Conservation (phyloP, 768 basidiomycete species). For the Termitomyces sp. region DNA sequence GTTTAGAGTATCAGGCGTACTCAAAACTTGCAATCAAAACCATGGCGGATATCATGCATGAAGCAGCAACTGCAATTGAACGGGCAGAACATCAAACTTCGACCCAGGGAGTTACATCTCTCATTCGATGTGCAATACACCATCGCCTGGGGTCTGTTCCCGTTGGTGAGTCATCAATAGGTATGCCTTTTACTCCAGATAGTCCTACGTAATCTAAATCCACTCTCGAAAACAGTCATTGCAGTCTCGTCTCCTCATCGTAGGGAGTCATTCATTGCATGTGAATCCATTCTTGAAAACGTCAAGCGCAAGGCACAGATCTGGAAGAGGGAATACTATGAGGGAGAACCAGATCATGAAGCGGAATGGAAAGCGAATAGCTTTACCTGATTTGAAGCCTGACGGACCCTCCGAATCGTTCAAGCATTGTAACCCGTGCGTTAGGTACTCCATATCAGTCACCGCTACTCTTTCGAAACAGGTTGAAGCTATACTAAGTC, state of each 20-base stretch:
- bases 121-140: conserved; percentile 60
- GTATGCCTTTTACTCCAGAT: conserved; percentile 20
- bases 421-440: neutral
- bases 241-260: conserved; percentile 84
- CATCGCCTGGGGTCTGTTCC: conserved; percentile 79
- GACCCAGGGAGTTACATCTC: conserved; percentile 22
- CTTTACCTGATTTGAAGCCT: neutral
- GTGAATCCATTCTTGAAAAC: conserved; percentile 81
- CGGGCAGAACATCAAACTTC: conserved; percentile 40
- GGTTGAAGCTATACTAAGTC: too few species aligned
- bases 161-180: conserved; percentile 76
- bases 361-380: conserved; percentile 68
- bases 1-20: conserved; percentile 82
- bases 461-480: neutral
- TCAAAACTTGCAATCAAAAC: conserved; percentile 78
- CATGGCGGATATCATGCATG: conserved; percentile 55
- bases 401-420: neutral
- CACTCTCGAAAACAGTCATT: conserved; percentile 43
- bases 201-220: neutral
- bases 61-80: conserved; percentile 36
- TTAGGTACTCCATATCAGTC: neutral
- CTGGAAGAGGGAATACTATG: conserved; percentile 91
- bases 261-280: conserved; percentile 74
- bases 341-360: conserved; percentile 55
- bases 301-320: conserved; percentile 83